Base-by-base conservation (phyloP, 2,329 filamentous ascomycete genomes). In the Cladorrhinum sp. region DNA sequence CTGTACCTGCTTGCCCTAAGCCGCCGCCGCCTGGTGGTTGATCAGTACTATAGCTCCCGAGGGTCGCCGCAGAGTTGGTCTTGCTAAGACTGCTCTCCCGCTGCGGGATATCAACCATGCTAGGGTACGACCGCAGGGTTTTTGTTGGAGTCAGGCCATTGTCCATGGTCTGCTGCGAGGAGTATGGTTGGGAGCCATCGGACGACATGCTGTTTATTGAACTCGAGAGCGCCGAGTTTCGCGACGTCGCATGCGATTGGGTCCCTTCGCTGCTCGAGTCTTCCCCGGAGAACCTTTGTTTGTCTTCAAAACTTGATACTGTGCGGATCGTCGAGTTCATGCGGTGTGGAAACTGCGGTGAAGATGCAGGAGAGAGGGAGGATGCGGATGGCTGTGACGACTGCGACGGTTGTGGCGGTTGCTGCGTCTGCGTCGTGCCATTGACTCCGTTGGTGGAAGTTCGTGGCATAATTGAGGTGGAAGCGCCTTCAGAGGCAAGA, bases 171-270 rank as follows among this genome's bases (percentile, higher is more conserved):
- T 73, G 70, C 61, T 9, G 8, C 9, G 33, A 36, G 33, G 71
- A 60, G 66, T 72, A 63, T 66, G 74, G 69, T 64, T 75, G 69
- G 3, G 70, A 70, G 58, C 71, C 73, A 4, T 63, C 57, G 65
- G 82, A 83, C 48, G 74, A 71, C 57, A 73, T 76, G 72, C 83
- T 86, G 69, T 82, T 80, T 46, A 81, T 73, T 50, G 82, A 84
- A 74, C 82, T 83, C 46, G 82, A 84, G 65, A 85, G 81, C 62
- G 74, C 76, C 61, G 82, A 85, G 66, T 79, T 79, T 21, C 71
- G 69, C 55, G 69, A 68, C 21, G 66, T 68, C 2, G 67, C 63
- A 42, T 65, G 66, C 28, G 76, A 77, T 5, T 72, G 72, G 16
- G 74, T 73, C 33, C 65, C 65, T 46, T 74, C 73, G 55, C 73